Evolutionary conservation across 2,329 filamentous ascomycete genomes (phyloP).

Genomic region (Elsinoe necatrix): DNA sequence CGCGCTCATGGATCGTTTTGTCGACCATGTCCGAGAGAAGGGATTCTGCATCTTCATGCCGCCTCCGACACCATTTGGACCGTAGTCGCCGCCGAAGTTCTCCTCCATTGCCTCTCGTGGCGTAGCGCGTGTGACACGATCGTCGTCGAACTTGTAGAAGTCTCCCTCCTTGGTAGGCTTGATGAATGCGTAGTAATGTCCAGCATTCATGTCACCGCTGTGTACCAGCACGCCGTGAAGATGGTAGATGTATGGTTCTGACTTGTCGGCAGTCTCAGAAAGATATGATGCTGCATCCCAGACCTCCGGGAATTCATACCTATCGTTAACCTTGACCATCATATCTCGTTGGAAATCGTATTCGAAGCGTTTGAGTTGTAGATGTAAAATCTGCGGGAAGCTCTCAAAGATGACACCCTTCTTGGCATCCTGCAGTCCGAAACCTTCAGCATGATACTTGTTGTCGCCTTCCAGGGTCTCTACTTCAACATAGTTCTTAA

Average conservation of each 20-base stretch:
- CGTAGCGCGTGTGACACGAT: slow-evolving; percentile 90
- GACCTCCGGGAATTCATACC: slow-evolving; percentile 78
- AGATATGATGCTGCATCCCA: slow-evolving; percentile 84
- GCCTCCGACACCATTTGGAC: slow-evolving; percentile 45
- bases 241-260: slow-evolving; percentile 84
- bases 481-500: slow-evolving; percentile 91
- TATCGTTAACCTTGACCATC: slow-evolving; percentile 98
- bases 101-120: slow-evolving; percentile 88
- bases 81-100: slow-evolving; percentile 87
- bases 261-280: slow-evolving; percentile 74
- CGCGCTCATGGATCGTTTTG: slow-evolving; percentile 70
- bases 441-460: slow-evolving; percentile 89
- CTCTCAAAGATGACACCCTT: slow-evolving; percentile 96
- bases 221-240: slow-evolving; percentile 93
- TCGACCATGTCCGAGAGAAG: slow-evolving; percentile 55
- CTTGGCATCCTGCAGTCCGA: slow-evolving; percentile 89
- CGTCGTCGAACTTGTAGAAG: slow-evolving; percentile 97
- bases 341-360: slow-evolving; percentile 94
- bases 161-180: slow-evolving; percentile 87
- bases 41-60: slow-evolving; percentile 52
- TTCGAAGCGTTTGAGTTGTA: slow-evolving; percentile 95
- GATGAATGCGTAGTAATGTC: slow-evolving; percentile 95
- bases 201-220: slow-evolving; percentile 91
- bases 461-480: slow-evolving; percentile 97
- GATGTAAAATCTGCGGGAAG: slow-evolving; percentile 86